Base-by-base conservation (phyloP, 306 rosid genomes). In the Crataegus laevigata region DNA sequence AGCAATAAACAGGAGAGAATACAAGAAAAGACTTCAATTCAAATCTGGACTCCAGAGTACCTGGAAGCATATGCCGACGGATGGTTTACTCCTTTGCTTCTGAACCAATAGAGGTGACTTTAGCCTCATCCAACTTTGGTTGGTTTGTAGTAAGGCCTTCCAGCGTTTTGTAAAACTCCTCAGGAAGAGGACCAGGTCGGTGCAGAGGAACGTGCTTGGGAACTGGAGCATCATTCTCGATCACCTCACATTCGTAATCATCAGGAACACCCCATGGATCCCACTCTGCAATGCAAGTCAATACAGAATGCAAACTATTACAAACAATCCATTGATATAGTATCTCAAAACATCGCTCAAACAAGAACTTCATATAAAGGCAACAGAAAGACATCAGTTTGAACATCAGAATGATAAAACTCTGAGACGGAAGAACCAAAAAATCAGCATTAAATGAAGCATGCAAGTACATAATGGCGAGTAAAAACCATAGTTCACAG, bases 211-310 rank as follows among this genome's bases (percentile, higher is more conserved):
- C 78, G 9, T 94, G 98, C 83, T 82, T 88, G 10, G 98, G 97
- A 87, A 91, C 88, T 34, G 97, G 96, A 66, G 98, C 93, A 76
- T 90, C 87, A 21, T 94, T 88, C 86, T 92, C 97, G 7, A 94
- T 80, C 78, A 92, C 88, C 86, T 94, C 99, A 22, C 91, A 83
- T 82, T 89, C 93, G 38, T 92, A 80, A 77, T 90, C 96, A 62
- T 90, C 96, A 14, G 96, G 97, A 60, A 88, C 84, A 76, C 97
- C 97, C 99, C 99, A 94, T 6, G 96, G 92, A 72, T 89, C 89
- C 96, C 93, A 94, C 82, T 90, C 99, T 92, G 91, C 86, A 82
- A 65, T 34, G n/a, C 82, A 81, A 74, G 60, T 73, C 25, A 77
- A 71, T 10, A 52, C 73, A 84, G 8, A 55, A 69, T 18, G 36